phyloP scores from a whole-genome alignment of 129 eudicot species.

The Lactuca sativa region DNA sequence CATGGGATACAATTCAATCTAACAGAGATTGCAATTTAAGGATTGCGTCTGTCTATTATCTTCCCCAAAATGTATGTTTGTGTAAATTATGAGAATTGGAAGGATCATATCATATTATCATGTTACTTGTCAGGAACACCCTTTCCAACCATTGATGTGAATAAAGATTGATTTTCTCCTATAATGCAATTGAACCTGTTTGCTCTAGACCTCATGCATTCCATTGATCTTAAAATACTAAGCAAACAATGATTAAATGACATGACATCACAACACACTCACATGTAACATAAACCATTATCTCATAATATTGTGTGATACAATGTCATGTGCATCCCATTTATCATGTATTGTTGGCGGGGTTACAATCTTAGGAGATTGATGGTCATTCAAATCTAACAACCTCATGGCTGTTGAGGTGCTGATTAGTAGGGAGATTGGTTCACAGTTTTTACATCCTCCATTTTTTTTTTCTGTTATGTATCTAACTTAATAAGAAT shows the following conservation, averaged over 20 bases:
- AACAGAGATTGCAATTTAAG: slow-evolving; percentile 3
- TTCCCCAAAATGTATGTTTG: not conserved
- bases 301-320: slow-evolving; percentile 1
- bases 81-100: slow-evolving; percentile 1
- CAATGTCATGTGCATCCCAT: slow-evolving; percentile 19
- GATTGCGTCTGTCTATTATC: slow-evolving; percentile 15
- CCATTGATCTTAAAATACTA: not conserved
- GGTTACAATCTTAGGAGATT: slow-evolving; percentile 8
- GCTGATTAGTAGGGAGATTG: slow-evolving; percentile 8
- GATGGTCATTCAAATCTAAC: not conserved
- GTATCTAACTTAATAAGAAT: not conserved
- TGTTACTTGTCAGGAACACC: not conserved
- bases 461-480: slow-evolving; percentile 3
- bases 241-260: not conserved
- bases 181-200: not conserved
- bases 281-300: slow-evolving; percentile 13
- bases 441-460: not conserved
- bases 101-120: not conserved
- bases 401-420: slow-evolving; percentile 1
- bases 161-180: not conserved
- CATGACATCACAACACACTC: not conserved
- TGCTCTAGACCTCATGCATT: not conserved
- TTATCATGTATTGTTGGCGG: not conserved
- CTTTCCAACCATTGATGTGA: not conserved
- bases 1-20: slow-evolving; percentile 6